A percentile compares a stretch with the other conserved stretches of the same genome.
Evolutionary conservation across 2,329 filamentous ascomycete genomes (phyloP).

Genomic region (Madurella mycetomatis): DNA sequence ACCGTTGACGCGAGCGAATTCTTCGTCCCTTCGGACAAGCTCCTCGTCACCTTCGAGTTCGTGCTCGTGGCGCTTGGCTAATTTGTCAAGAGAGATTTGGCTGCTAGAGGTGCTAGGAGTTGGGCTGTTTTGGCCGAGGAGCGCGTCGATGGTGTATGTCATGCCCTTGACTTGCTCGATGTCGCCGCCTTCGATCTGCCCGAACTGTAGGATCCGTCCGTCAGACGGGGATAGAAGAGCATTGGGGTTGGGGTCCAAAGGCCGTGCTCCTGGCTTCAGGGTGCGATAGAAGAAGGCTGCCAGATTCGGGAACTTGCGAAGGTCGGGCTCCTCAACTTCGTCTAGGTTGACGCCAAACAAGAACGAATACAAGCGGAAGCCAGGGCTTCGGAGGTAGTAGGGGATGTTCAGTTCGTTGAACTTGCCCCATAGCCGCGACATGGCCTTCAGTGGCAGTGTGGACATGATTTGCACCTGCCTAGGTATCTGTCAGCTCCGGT

Average conservation of each 20-base stretch:
- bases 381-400: constrained; percentile 80
- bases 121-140: constrained; percentile 67
- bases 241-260: constrained; percentile 74
- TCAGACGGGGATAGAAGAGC: constrained; percentile 85
- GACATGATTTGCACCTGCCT: constrained; percentile 92
- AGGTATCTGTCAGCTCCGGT: constrained; percentile 15
- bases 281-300: constrained; percentile 96
- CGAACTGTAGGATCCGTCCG: constrained; percentile 86
- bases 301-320: constrained; percentile 86
- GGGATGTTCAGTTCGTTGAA: constrained; percentile 90
- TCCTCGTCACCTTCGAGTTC: constrained; percentile 52
- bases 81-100: constrained; percentile 28
- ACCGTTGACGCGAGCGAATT: constrained; percentile 90
- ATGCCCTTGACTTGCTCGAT: constrained; percentile 99
- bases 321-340: constrained; percentile 82
- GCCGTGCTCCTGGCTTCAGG: constrained; percentile 81
- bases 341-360: constrained; percentile 87
- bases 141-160: constrained; percentile 91
- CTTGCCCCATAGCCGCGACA: constrained; percentile 82
- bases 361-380: constrained; percentile 87
- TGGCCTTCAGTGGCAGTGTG: constrained; percentile 81
- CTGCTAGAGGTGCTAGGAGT: constrained; percentile 49
- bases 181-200: constrained; percentile 84
- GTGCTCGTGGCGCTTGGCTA: constrained; percentile 27
- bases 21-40: constrained; percentile 73